Percentiles rank a stretch among this genome's conserved stretches.
Conservation (phyloP, 192 early-diverging fungal species). For the Coemansia sp. region DNA sequence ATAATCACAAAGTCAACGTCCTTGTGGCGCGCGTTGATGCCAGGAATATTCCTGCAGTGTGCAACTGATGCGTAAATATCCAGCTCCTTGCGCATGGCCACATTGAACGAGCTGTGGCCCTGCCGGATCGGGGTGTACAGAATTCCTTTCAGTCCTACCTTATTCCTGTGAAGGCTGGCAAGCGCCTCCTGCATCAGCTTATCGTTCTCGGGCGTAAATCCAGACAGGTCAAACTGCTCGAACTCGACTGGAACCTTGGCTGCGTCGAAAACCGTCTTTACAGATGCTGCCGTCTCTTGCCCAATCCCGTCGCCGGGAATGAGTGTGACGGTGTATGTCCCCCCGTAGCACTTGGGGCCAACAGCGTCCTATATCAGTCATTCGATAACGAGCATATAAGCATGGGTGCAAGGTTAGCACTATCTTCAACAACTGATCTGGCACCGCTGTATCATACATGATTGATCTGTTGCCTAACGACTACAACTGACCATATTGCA, state of each 20-base stretch:
- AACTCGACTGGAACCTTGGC: constrained; percentile 92
- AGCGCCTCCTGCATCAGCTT: constrained; percentile 84
- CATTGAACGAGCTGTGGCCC: constrained; percentile 96
- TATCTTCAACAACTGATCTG: background rate
- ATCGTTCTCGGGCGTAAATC: constrained; percentile 82
- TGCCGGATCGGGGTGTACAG: constrained; percentile 83
- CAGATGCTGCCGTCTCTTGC: constrained; percentile 83
- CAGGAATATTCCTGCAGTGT: constrained; percentile 86
- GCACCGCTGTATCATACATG: background rate
- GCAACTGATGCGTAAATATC: constrained; percentile 98
- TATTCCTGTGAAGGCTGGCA: constrained; percentile 89
- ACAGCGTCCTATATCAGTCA: constrained; percentile 33
- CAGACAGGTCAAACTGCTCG: constrained; percentile 96
- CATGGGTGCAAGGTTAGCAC: background rate
- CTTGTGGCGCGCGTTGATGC: constrained; percentile 84
- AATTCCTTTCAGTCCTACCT: constrained; percentile 96
- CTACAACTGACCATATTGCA: background rate
- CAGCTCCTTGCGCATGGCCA: constrained; percentile 93
- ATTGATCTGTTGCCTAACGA: background rate
- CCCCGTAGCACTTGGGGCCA: constrained; percentile 75
- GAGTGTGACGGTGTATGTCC: constrained; percentile 92
- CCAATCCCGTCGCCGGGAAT: constrained; percentile 99
- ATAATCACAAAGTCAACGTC: constrained; percentile 98
- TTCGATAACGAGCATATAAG: background rate
- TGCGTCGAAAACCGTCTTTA: constrained; percentile 93